phyloP scores from a whole-genome alignment of 768 basidiomycete genomes.

The Mycena alexandri region DNA sequence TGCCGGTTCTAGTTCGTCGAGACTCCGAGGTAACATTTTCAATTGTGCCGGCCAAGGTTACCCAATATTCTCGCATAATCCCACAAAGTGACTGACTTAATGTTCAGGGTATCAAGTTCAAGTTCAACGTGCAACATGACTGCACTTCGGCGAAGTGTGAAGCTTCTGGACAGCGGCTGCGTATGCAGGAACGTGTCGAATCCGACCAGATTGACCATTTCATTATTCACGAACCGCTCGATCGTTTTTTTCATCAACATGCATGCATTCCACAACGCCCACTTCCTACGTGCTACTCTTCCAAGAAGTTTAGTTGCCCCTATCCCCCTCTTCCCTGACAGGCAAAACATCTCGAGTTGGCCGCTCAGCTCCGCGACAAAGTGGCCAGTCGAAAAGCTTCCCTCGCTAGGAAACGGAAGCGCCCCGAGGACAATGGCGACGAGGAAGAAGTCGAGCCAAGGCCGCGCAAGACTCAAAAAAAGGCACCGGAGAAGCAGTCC shows the following conservation, averaged over 20 bases:
- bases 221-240: constrained; percentile 30
- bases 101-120: constrained; percentile 27
- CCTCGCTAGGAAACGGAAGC: background rate
- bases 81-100: background rate
- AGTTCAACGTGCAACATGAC: constrained; percentile 44
- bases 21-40: background rate
- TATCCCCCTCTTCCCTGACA: constrained; percentile 12
- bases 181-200: constrained; percentile 36
- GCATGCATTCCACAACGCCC: constrained; percentile 22
- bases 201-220: constrained; percentile 16
- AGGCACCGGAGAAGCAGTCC: too few relatives aligned
- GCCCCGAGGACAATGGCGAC: background rate
- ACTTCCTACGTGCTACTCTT: constrained; percentile 25
- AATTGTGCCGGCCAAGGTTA: constrained; percentile 8
- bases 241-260: constrained; percentile 41
- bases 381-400: background rate
- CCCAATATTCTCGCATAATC: background rate
- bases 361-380: background rate
- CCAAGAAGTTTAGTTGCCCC: constrained; percentile 11
- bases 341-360: constrained; percentile 5
- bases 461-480: background rate
- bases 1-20: constrained; percentile 13
- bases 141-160: constrained; percentile 34
- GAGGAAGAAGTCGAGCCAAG: background rate
- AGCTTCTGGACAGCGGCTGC: constrained; percentile 5